Conservation (phyloP, 495 filamentous ascomycete species). For the Lophiotrema nucula region DNA sequence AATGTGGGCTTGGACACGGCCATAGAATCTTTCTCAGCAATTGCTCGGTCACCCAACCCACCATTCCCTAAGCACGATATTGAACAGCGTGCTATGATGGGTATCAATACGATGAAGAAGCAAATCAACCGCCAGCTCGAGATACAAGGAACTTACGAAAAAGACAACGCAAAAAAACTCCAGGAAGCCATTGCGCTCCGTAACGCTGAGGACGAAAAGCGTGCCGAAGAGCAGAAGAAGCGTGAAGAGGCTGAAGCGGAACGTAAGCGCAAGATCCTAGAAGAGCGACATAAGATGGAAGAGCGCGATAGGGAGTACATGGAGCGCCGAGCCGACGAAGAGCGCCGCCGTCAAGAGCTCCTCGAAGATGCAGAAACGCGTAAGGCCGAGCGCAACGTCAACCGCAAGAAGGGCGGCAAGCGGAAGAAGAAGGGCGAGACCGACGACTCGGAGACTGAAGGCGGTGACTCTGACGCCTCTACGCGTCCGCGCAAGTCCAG, state of each 20-base stretch:
- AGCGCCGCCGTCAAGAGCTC: constrained; percentile 63
- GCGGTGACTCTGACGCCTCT: constrained; percentile 27
- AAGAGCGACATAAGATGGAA: constrained; percentile 75
- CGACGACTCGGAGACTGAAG: constrained; percentile 47
- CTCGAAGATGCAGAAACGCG: constrained; percentile 74
- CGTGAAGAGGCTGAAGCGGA: constrained; percentile 66
- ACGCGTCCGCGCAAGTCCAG: constrained; percentile 16
- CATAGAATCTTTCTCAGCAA: constrained; percentile 75
- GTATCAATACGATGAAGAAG: constrained; percentile 83
- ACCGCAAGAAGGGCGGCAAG: constrained; percentile 54
- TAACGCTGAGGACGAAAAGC: constrained; percentile 69
- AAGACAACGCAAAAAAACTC: constrained; percentile 83
- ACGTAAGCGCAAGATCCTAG: constrained; percentile 71
- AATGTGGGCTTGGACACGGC: constrained; percentile 83
- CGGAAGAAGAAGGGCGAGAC: constrained; percentile 65
- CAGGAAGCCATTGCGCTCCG: constrained; percentile 70
- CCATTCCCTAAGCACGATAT: constrained; percentile 88
- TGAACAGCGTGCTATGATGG: constrained; percentile 96
- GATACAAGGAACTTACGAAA: constrained; percentile 85
- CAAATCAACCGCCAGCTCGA: constrained; percentile 84
- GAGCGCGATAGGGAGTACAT: constrained; percentile 73
- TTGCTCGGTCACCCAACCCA: constrained; percentile 77
- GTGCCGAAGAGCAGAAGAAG: constrained; percentile 69
- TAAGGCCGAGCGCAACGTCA: constrained; percentile 70
- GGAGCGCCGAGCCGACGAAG: constrained; percentile 68